These are phyloP conservation scores for Penicillium lividum DNA, from an alignment of 495 filamentous ascomycete genomes.

Conservation along the genomic window DNA sequence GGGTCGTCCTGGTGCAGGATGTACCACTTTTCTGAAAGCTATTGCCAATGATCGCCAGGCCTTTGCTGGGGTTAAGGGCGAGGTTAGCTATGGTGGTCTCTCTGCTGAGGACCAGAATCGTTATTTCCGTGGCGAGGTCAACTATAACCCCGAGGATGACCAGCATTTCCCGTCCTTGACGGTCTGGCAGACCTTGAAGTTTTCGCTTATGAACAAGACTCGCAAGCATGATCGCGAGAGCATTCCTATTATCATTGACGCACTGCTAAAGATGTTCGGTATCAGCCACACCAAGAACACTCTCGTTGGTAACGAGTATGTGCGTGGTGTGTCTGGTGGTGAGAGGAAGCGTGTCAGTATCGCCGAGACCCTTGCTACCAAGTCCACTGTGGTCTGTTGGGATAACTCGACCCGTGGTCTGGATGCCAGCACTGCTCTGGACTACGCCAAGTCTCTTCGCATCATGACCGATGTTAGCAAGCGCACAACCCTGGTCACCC, in stretches of 20 bases:
- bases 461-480: conserved; percentile 83
- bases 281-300: conserved; percentile 83
- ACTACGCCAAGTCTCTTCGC: conserved; percentile 74
- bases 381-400: conserved; percentile 65
- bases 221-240: conserved; percentile 67
- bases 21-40: conserved; percentile 76
- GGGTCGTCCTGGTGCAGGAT: conserved; percentile 77
- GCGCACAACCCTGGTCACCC: conserved; percentile 77
- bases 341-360: conserved; percentile 73
- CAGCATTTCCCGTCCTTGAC: conserved; percentile 76
- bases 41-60: conserved; percentile 68
- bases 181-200: conserved; percentile 79
- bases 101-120: conserved; percentile 66
- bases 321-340: conserved; percentile 72
- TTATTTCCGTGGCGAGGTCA: conserved; percentile 77
- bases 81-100: conserved; percentile 77
- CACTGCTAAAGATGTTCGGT: conserved; percentile 70
- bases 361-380: conserved; percentile 66
- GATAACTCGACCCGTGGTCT: conserved; percentile 81
- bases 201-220: conserved; percentile 82
- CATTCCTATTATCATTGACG: conserved; percentile 65
- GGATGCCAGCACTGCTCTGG: conserved; percentile 76
- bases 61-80: conserved; percentile 68
- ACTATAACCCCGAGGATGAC: conserved; percentile 82
- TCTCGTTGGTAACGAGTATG: conserved; percentile 79